phyloP scores from a whole-genome alignment of 1,284 basidiomycete species.

The Puccinia brachypodii region DNA sequence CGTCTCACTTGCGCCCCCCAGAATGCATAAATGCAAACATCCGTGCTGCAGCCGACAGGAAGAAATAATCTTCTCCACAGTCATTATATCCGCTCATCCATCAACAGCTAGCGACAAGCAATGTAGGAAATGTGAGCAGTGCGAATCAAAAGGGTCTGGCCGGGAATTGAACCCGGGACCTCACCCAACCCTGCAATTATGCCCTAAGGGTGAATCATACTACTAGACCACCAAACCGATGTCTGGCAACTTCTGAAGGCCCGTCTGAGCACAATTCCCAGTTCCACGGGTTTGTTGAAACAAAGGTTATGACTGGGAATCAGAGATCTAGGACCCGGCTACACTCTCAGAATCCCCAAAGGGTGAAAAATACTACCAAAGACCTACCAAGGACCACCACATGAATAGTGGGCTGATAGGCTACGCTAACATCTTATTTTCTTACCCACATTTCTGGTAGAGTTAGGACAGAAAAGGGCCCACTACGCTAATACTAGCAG shows the following conservation, averaged over 20 bases:
- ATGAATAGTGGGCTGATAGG: not conserved
- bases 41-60: too few species aligned
- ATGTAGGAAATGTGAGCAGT: not conserved
- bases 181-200: not conserved
- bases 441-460: not conserved
- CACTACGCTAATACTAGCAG: too few species aligned
- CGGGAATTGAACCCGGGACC: constrained; percentile 39
- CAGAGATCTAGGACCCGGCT: too few species aligned
- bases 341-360: too few species aligned
- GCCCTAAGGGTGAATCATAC: constrained; percentile 40
- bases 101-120: too few species aligned
- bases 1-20: too few species aligned
- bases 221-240: constrained; percentile 33
- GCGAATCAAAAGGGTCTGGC: not conserved
- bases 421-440: not conserved
- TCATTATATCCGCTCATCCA: too few species aligned
- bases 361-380: not conserved
- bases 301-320: too few species aligned
- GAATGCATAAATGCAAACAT: too few species aligned
- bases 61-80: too few species aligned
- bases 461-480: too few species aligned
- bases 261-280: not conserved
- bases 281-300: not conserved
- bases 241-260: not conserved
- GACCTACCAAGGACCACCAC: not conserved